Base-by-base conservation (phyloP, 23 red algal genomes). In the Porphyridium purpureum region DNA sequence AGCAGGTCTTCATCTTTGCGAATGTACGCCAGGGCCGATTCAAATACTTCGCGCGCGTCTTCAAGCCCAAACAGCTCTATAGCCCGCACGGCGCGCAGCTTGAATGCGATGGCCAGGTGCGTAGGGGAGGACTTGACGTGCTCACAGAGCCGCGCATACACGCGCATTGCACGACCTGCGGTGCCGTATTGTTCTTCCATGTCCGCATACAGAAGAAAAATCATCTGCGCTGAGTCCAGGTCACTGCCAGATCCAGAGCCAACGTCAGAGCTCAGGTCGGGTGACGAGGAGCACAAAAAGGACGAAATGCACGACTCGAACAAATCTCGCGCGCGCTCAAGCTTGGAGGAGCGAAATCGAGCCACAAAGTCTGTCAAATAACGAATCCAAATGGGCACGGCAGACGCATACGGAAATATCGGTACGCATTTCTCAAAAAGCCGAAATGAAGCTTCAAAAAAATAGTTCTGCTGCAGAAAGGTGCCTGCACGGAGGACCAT, bases 181-280 rank as follows among this genome's bases (percentile, higher is more conserved):
- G 60, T 36, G 6, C 63, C 40, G 6, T 81, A 54, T 21, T 57
- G 47, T 35, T 60, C 54, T 41, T 81, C 75, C 33, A 81, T 50
- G 41, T 68, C 75, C 19, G 75, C 75, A 42, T 69, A 81, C 52
- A 70, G 67, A 17, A 81, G 55, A 32, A 54, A 81, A 34, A 81
- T 36, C n/a, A n/a, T n/a, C n/a, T n/a, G n/a, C n/a, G n/a, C n/a
- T n/a, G n/a, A n/a, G n/a, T n/a, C n/a, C n/a, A n/a, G n/a, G n/a
- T n/a, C n/a, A n/a, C n/a, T n/a, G n/a, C n/a, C n/a, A n/a, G n/a
- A n/a, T n/a, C n/a, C n/a, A n/a, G n/a, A n/a, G n/a, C n/a, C n/a
- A n/a, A n/a, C n/a, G n/a, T n/a, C n/a, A n/a, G n/a, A n/a, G n/a
- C n/a, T n/a, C n/a, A n/a, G n/a, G n/a, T n/a, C n/a, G n/a, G n/a